Base-by-base conservation (phyloP, 345 rosid genomes). In the Gossypium turneri region DNA sequence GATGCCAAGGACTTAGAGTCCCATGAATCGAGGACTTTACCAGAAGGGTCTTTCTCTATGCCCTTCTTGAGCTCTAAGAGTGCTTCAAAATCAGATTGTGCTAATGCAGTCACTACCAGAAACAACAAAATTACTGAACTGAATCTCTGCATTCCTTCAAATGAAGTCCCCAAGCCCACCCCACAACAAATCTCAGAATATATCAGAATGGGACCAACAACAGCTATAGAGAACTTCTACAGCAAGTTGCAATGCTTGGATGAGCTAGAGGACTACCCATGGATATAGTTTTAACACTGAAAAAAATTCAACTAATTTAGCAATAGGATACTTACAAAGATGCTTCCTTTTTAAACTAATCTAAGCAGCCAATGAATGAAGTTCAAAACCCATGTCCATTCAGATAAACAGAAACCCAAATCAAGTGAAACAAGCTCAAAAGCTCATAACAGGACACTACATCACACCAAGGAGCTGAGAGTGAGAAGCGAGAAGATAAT, bases 1-100 rank as follows among this genome's bases (percentile, higher is more conserved):
- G 97, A 82, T 41, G 86, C 69, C 67, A 90, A 77, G 74, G 90
- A 79, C 72, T 86, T 89, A 34, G 88, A 79, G 56, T 88, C 84
- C 98, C 98, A 94, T 47, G 98, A 92, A 76, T 69, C 81, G 75
- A 86, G 73, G 74, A 84, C 67, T 79, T 81, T 68, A 53, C 89
- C 90, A 10, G 92, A 82, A 73, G 91, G 87, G 87, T 87, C 94
- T 59, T 77, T 73, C 57, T 73, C 82, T 67, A 94, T 73, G 19
- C 93, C 94, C 77, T 87, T 90, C 84, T 87, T 90, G 19, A 94
- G 86, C 82, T 88, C 89, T 59, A 94, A 74, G 52, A 94, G 95
- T 64, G 96, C 90, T 68, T 89, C 92, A 77, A 81, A 87, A 73
- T 94, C 98, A 15, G 92, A 82, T 57, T 84, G 82, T 70, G 86